Evolutionary conservation across 1,284 basidiomycete genomes (phyloP).

Genomic region (Austroboletus olivaceoglutinosus): DNA sequence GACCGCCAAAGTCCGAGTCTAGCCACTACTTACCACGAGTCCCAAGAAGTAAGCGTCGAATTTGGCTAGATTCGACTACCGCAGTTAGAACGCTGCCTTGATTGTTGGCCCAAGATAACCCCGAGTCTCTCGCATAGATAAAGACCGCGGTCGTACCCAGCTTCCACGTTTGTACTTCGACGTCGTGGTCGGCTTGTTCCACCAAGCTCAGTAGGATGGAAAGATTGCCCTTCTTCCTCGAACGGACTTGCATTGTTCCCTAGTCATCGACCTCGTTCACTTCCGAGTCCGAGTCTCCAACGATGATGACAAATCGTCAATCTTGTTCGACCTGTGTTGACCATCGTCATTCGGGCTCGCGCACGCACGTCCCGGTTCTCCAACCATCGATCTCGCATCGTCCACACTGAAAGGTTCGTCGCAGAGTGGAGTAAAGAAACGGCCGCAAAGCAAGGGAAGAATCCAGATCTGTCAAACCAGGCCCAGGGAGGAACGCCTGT

Average conservation of each 20-base stretch:
- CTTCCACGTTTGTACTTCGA: no score
- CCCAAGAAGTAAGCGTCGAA: no score
- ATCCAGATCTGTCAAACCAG: slow-evolving; percentile 1
- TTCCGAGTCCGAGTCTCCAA: background rate
- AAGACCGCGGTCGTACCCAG: no score
- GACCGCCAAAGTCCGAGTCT: no score
- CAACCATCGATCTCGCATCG: background rate
- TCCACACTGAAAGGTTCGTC: slow-evolving; percentile 1
- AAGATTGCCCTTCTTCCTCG: background rate
- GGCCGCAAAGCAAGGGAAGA: background rate
- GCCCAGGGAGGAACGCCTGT: background rate
- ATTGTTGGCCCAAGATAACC: no score
- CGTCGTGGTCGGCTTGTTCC: background rate
- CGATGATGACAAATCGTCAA: background rate
- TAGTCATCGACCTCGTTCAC: background rate
- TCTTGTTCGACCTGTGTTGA: background rate
- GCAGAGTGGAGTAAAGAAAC: background rate
- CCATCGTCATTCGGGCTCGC: background rate
- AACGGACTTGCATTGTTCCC: background rate
- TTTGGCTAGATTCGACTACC: no score
- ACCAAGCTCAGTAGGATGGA: background rate
- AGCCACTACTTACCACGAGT: no score
- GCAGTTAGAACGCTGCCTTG: no score
- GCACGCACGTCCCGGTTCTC: slow-evolving; percentile 1
- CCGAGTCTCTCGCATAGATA: no score